Percentiles rank a stretch among this genome's conserved stretches.
Evolutionary conservation across 305 asterid genomes (phyloP).

Genomic region (Striga hermonthica): DNA sequence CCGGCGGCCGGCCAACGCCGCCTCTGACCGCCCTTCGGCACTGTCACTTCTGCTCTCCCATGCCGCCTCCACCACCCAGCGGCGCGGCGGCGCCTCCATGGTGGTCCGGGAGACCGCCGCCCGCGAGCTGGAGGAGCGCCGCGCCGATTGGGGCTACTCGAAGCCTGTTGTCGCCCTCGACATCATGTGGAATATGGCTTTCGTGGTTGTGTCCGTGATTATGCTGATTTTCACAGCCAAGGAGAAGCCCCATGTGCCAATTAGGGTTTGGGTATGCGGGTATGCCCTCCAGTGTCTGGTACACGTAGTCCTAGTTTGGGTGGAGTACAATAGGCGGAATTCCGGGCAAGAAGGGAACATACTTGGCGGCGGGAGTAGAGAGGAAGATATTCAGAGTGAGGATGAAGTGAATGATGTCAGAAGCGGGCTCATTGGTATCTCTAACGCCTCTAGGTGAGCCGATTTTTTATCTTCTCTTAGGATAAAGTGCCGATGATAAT

Average conservation of each 20-base stretch:
- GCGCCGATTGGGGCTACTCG: constrained; percentile 95
- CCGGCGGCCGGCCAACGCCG: constrained; percentile 40
- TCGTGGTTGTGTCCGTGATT: constrained; percentile 65
- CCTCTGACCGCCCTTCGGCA: constrained; percentile 43
- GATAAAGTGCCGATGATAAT: neutral
- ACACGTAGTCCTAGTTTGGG: constrained; percentile 77
- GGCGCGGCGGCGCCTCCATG: constrained; percentile 71
- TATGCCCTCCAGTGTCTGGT: constrained; percentile 83
- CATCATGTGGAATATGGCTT: constrained; percentile 80
- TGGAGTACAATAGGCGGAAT: constrained; percentile 64
- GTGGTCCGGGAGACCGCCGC: constrained; percentile 92
- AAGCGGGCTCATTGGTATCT: constrained; percentile 38
- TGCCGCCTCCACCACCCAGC: constrained; percentile 58
- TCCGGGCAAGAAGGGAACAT: constrained; percentile 29
- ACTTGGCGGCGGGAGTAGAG: constrained; percentile 32
- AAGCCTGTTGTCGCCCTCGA: constrained; percentile 89
- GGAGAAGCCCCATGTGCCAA: constrained; percentile 69
- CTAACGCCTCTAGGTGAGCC: constrained; percentile 48
- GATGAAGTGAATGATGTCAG: constrained; percentile 41
- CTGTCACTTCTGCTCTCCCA: constrained; percentile 69
- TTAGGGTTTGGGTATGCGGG: constrained; percentile 92
- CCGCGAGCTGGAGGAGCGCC: constrained; percentile 92
- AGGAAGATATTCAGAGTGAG: constrained; percentile 43
- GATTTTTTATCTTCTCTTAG: constrained; percentile 1
- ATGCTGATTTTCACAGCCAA: constrained; percentile 50